A percentile compares a stretch with the other conserved stretches of the same genome.
Conservation (phyloP, 2,329 filamentous ascomycete species). For the Penicillium sp. region DNA sequence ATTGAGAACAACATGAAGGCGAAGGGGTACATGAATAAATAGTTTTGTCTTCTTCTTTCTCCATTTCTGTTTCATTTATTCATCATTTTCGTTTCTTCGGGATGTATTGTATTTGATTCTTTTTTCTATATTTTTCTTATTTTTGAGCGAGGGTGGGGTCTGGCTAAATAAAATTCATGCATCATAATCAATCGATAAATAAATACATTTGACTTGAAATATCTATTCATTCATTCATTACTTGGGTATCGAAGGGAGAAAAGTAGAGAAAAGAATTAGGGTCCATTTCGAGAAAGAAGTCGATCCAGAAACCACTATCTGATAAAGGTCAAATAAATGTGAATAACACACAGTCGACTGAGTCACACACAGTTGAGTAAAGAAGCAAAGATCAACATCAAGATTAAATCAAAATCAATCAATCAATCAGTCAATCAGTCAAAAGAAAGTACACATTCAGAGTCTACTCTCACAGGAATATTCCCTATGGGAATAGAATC, state of each 20-base stretch:
- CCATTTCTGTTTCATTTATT: background rate
- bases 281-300: background rate
- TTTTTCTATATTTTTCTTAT: constrained; percentile 3
- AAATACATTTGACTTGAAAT: background rate
- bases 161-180: constrained; percentile 16
- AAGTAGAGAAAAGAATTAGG: background rate
- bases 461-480: background rate
- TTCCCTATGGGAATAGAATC: background rate
- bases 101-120: background rate
- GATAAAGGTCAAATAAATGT: background rate
- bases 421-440: background rate
- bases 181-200: background rate
- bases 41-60: constrained; percentile 14
- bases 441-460: background rate
- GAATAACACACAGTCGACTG: background rate
- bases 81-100: background rate
- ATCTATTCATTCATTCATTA: constrained; percentile 8
- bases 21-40: constrained; percentile 63
- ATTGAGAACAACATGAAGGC: constrained; percentile 84
- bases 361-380: background rate
- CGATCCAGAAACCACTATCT: background rate
- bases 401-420: background rate
- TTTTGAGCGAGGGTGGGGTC: constrained; percentile 14
- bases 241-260: too few relatives aligned
- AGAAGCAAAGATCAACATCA: background rate